Base-by-base conservation (phyloP, 257 asterid genomes). In the Solanum ossicruentum region DNA sequence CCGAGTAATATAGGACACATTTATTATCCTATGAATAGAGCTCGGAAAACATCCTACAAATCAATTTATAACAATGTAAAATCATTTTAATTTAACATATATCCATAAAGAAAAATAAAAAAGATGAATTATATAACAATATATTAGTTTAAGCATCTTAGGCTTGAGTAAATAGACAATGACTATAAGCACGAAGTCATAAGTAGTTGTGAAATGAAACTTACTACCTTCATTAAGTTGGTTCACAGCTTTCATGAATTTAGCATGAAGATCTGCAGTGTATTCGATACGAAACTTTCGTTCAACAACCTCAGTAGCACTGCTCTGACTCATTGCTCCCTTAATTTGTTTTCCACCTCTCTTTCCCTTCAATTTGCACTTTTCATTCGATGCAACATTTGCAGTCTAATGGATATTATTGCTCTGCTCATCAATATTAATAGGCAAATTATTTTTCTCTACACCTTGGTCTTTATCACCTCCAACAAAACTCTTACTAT, bases 161-260 rank as follows among this genome's bases (percentile, higher is more conserved):
- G 0, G 7, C 18, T 3, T 3, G 2, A 17, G 21, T 7, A 56
- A 16, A n/a, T 17, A 6, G 21, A 16, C 10, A n/a, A 17, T 10
- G 8, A 16, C 21, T 56, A 56, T 17, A 56, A 56, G 17, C 13
- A 51, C 12, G 17, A 51, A 12, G 16, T 3, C 17, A 51, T 3
- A 51, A 17, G 0, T 51, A 51, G 13, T 51, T 58, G 12, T 58
- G 32, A 58, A 58, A 13, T 58, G n/a, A 58, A 28, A 32, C 88
- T 5, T 88, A 88, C 88, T 84, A 63, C 90, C 88, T 70, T 88
- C 90, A 39, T 87, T 87, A 43, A 86, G 90, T 47, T 86, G 55
- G 8, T 21, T 2, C 1, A 72, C 87, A 41, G 71, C 90, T 11
- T 70, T 43, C 75, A 84, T 80, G 55, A 88, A 88, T 36, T 86